Percentiles rank a stretch among this genome's conserved stretches.
These are phyloP conservation scores for Cystoisospora suis DNA, from an alignment of 169 alveolate species.

Conservation along the genomic window DNA sequence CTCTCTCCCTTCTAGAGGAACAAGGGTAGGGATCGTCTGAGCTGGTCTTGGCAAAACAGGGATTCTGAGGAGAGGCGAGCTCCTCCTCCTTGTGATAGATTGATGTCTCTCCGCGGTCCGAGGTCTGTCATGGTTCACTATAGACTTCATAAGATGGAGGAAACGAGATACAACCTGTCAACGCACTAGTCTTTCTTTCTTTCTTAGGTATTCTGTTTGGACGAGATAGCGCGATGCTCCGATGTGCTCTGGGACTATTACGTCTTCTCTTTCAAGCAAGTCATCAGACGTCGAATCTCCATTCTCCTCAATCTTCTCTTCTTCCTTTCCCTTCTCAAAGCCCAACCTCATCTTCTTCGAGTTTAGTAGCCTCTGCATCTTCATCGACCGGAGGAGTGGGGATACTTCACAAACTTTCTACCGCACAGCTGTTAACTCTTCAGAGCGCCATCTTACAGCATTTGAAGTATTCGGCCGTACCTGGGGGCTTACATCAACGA, in stretches of 20 bases:
- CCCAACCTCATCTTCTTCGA: not conserved
- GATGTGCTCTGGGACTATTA: constrained; percentile 40
- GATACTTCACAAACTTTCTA: constrained; percentile 12
- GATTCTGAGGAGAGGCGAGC: too few species aligned
- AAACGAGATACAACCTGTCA: too few species aligned
- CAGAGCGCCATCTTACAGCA: constrained; percentile 9
- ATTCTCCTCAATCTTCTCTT: not conserved
- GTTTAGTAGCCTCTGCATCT: not conserved
- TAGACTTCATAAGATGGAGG: too few species aligned
- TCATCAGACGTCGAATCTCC: not conserved
- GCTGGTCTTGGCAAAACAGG: too few species aligned
- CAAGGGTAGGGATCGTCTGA: too few species aligned
- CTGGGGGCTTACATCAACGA: too few species aligned
- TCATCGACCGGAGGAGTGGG: too few species aligned
- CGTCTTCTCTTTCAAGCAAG: constrained; percentile 38
- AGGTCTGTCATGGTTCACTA: too few species aligned
- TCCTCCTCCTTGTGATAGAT: too few species aligned
- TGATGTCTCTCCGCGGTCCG: too few species aligned
- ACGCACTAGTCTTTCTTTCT: too few species aligned
- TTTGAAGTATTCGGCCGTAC: not conserved
- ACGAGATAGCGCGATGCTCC: constrained; percentile 30
- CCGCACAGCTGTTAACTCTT: constrained; percentile 39
- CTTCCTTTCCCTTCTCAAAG: not conserved
- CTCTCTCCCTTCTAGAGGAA: too few species aligned
- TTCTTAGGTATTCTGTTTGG: constrained; percentile 4